Evolutionary conservation across 148 eudicot genomes (phyloP).

Genomic region (Chenopodium formosanum): DNA sequence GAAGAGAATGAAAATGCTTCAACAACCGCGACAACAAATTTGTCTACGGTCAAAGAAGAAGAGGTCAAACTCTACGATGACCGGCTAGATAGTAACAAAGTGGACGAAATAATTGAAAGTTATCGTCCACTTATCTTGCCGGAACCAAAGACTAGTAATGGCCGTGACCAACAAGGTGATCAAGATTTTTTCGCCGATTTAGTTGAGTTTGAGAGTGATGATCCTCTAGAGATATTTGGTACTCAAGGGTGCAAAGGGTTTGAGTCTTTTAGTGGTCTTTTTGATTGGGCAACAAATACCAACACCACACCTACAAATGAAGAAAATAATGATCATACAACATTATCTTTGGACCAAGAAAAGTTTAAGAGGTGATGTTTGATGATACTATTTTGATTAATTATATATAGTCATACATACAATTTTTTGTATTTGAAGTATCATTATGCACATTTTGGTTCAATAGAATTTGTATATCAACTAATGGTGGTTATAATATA

Average conservation of each 20-base stretch:
- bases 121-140: constrained; percentile 45
- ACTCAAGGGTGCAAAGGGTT: constrained; percentile 33
- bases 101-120: constrained; percentile 25
- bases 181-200: constrained; percentile 58
- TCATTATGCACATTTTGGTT: not conserved
- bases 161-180: constrained; percentile 8
- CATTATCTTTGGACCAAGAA: not conserved
- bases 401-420: too few relatives aligned
- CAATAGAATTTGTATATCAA: not conserved
- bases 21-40: not conserved
- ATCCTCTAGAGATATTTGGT: constrained; percentile 18
- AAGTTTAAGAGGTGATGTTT: not conserved
- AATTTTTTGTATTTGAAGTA: not conserved
- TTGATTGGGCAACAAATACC: constrained; percentile 45
- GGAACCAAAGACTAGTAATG: not conserved
- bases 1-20: constrained; percentile 12
- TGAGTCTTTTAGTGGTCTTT: constrained; percentile 46
- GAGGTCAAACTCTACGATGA: not conserved
- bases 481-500: not conserved
- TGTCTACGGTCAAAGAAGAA: not conserved
- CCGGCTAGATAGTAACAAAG: not conserved
- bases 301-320: not conserved
- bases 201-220: constrained; percentile 49
- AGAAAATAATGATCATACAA: not conserved
- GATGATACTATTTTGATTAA: not conserved